Evolutionary conservation across 2,329 filamentous ascomycete genomes (phyloP).

Genomic region (Golovinomyces cichoracearum): DNA sequence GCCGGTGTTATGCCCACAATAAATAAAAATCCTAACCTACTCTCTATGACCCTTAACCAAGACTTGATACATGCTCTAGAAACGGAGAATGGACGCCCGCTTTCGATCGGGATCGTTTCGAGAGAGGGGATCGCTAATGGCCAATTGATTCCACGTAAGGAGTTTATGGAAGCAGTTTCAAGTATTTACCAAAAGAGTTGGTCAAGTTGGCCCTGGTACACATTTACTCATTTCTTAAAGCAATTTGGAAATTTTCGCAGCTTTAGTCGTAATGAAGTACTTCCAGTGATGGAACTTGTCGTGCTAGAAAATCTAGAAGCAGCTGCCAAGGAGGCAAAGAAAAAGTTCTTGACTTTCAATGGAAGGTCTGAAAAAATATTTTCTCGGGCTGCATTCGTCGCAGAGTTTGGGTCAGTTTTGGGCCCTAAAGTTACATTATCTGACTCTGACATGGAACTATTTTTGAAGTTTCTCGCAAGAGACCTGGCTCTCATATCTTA

Average conservation of each 20-base stretch:
- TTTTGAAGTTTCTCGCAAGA: constrained; percentile 43
- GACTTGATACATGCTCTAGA: constrained; percentile 45
- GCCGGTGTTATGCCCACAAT: constrained; percentile 25
- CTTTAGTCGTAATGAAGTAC: constrained; percentile 16
- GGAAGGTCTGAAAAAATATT: constrained; percentile 38
- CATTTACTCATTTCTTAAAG: constrained; percentile 50
- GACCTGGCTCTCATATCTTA: constrained; percentile 34
- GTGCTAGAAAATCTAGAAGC: constrained; percentile 36
- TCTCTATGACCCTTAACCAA: constrained; percentile 31
- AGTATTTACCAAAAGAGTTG: constrained; percentile 59
- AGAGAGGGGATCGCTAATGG: constrained; percentile 42
- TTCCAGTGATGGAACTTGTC: constrained; percentile 35
- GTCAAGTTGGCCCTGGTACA: constrained; percentile 34
- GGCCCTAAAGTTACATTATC: constrained; percentile 26
- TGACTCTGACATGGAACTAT: constrained; percentile 37
- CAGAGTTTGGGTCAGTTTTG: constrained; percentile 28
- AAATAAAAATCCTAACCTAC: constrained; percentile 21
- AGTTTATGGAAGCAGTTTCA: constrained; percentile 38
- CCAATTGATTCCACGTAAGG: constrained; percentile 41
- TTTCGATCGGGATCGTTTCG: constrained; percentile 55
- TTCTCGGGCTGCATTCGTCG: constrained; percentile 36
- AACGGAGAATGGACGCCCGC: constrained; percentile 54
- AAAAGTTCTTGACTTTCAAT: constrained; percentile 18
- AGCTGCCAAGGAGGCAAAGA: constrained; percentile 27
- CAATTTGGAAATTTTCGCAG: constrained; percentile 33